Evolutionary conservation across 495 filamentous ascomycete species (phyloP), one percentile per base, ranked within the genome.

Genomic region (Staphylotrichum tortipilum): DNA sequence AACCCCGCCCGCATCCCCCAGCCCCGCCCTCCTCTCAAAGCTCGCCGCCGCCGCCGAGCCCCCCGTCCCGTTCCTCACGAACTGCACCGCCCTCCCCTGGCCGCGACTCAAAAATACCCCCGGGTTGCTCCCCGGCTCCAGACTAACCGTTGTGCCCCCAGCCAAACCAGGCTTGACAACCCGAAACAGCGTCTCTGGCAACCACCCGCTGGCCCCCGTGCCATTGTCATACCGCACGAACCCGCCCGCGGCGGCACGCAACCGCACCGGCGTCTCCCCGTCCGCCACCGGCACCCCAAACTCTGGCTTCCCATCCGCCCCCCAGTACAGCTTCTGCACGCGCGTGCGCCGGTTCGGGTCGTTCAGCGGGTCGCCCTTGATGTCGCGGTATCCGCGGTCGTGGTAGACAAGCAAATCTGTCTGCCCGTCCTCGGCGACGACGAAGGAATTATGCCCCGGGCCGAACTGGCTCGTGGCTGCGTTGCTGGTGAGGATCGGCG

Each of bases 381-480:
- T 61, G 7, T 63, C 55, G 64, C 74, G 10, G 65, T 65, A 38
- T 62, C 74, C 18, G 36, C 60, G 21, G 61, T 65, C 77, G 54
- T 80, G 76, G 55, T 69, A 80, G 3, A 70, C 70, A 45, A 70
- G 73, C 60, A 76, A 69, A 22, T 69, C 71, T 56, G 73, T 63
- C 2, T 57, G 60, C 3, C 67, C 72, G 51, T 78, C 73, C 9
- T 78, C 75, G 19, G 69, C 72, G 7, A 55, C 47, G 46, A 74
- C 73, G 57, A 78, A 76, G 14, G 65, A 63, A 55, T 80, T 79
- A 40, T 78, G 75, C 1, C 76, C 78, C 0, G 77, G 71, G 2
- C 78, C 78, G 36, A 70, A 75, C 57, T 78, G 74, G 12, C 57
- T 52, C 2, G 75, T 74, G 47, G 76, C 72, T 3, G 66, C 68